Evolutionary conservation across 192 early-diverging fungal genomes (phyloP), one percentile per base, ranked within the genome.

Genomic region (Geranomyces michiganensis): DNA sequence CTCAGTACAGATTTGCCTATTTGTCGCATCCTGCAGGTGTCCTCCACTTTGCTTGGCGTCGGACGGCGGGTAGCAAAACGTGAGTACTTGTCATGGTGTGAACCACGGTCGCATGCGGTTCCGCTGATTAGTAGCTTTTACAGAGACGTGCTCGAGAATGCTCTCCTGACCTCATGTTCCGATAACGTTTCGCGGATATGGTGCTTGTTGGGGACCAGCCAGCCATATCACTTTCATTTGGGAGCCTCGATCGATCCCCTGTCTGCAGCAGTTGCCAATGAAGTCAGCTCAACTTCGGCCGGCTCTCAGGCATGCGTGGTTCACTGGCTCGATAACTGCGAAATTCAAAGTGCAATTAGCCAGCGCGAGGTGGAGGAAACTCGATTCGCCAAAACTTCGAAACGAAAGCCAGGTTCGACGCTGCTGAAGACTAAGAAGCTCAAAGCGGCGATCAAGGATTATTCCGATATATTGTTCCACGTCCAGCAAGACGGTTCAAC

Each of bases 391-490:
- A n/a, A 45, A 0, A 70, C 15, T 27, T 36, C 65, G 7, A 30
- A 67, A 24, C 36, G 67, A 65, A 83, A 24, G 70, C 73, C 12
- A 53, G 70, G 68, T 62, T 72, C 47, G 65, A 73, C 45, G 56
- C 68, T 15, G 73, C 75, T 63, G 65, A 76, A 58, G 68, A 75
- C 44, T 74, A 86, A 83, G 36, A 86, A 80, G 59, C 63, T 93
- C 41, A 76, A 77, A 48, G 87, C 90, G 32, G 69, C 89, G 21
- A 58, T 90, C 24, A 82, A 80, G 55, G 92, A 93, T 31, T 91
- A 90, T 29, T 86, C 92, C 0, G 92, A 93, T 68, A 78, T 93
- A 36, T 77, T 93, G 19, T 92, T 93, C 70, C 88, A 90, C 59
- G 73, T 93, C 26, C 81, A 85, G 62, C 56, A 74, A 27, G 89